Evolutionary conservation across 306 rosid genomes (phyloP).

Genomic region (Mimosa bimucronata): DNA sequence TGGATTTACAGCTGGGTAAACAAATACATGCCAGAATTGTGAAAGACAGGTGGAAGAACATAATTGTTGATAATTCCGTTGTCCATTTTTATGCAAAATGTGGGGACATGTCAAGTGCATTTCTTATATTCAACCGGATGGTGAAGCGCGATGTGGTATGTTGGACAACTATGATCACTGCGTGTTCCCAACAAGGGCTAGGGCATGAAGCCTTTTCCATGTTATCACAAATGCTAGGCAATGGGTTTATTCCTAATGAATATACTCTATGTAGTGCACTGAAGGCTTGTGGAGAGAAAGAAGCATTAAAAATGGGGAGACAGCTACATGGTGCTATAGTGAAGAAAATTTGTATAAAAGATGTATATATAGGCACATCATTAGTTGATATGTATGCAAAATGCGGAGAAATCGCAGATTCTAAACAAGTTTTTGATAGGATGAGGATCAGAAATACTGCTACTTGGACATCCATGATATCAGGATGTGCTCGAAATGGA

Average conservation of each 20-base stretch:
- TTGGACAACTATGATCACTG: slow-evolving; percentile 91
- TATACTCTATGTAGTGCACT: slow-evolving; percentile 74
- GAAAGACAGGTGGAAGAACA: slow-evolving; percentile 70
- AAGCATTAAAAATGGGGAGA: slow-evolving; percentile 63
- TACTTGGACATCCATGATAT: slow-evolving; percentile 93
- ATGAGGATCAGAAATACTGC: slow-evolving; percentile 79
- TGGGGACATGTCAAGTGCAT: slow-evolving; percentile 62
- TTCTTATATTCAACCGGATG: slow-evolving; percentile 66
- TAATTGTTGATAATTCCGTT: slow-evolving; percentile 71
- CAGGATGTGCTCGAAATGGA: slow-evolving; percentile 88
- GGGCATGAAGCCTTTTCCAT: slow-evolving; percentile 66
- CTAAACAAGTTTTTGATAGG: slow-evolving; percentile 66
- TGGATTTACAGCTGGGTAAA: slow-evolving; percentile 67
- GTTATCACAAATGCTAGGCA: slow-evolving; percentile 63
- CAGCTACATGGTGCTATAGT: slow-evolving; percentile 75
- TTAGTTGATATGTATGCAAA: slow-evolving; percentile 89
- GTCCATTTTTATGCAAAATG: slow-evolving; percentile 78
- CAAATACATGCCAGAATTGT: slow-evolving; percentile 73
- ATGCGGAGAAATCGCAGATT: slow-evolving; percentile 69
- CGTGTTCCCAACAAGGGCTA: slow-evolving; percentile 79
- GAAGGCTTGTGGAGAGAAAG: slow-evolving; percentile 86
- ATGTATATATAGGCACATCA: slow-evolving; percentile 81
- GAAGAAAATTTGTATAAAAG: slow-evolving; percentile 67
- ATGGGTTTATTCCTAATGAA: slow-evolving; percentile 74
- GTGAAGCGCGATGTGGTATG: slow-evolving; percentile 65